Evolutionary conservation across 2,329 filamentous ascomycete species (phyloP).

Genomic region (Fusarium coicis): DNA sequence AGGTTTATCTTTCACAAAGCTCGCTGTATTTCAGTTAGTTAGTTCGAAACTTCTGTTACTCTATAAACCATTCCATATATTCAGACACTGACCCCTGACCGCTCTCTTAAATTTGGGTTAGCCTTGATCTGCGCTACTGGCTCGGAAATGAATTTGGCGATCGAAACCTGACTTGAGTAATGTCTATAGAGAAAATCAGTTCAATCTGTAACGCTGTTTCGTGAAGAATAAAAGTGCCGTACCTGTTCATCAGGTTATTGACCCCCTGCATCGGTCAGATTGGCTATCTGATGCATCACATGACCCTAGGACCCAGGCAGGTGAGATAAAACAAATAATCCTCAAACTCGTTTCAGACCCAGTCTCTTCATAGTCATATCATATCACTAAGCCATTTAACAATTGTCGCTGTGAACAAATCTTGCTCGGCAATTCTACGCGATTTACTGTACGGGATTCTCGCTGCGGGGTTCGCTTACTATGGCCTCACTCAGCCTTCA

Average conservation of each 20-base stretch:
- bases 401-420: not conserved
- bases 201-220: not conserved
- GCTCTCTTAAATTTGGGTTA: not conserved
- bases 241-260: too few relatives aligned
- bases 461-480: slow-evolving; percentile 20
- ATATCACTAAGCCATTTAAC: fast-evolving
- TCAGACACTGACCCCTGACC: too few relatives aligned
- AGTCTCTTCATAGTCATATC: not conserved
- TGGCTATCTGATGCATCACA: not conserved
- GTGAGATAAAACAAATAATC: not conserved
- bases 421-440: not conserved
- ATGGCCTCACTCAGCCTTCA: slow-evolving; percentile 28
- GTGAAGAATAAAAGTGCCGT: not conserved
- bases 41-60: not conserved
- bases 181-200: fast-evolving
- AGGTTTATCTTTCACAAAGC: fast-evolving
- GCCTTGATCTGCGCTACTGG: not conserved
- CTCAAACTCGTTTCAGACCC: not conserved
- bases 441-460: not conserved
- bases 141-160: fast-evolving
- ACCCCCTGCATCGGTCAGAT: not conserved
- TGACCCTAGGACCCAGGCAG: not conserved
- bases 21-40: fast-evolving
- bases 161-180: fast-evolving
- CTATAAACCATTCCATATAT: not conserved